Evolutionary conservation across 73 alveolate genomes (phyloP), one percentile per base, ranked within the genome.

Genomic region (Halteria grandinella): DNA sequence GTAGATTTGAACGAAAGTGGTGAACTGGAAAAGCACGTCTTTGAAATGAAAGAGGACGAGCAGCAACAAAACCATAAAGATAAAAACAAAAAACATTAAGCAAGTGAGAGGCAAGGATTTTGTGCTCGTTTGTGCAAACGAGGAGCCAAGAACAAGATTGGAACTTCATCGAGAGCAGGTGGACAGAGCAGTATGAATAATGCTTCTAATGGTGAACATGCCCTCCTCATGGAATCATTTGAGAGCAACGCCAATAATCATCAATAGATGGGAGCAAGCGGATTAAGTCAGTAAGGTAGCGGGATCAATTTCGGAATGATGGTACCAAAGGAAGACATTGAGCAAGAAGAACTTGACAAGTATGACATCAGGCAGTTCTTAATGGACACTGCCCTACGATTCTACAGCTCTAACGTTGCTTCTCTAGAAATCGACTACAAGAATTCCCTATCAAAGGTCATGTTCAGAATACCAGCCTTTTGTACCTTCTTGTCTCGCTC

Each of bases 391-490:
- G 69, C 87, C 5, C 15, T 25, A 4, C 20, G 66, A 29, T 75
- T 75, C 62, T 75, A 25, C 29, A 25, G 57, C 6, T 58, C 71
- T 1, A 75, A 75, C 45, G 71, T 75, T 6, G 33, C 87, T 3
- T 17, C 10, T 6, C 72, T 75, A 4, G 78, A 75, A 44, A 28
- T 75, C 10, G 43, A 75, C 25, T 43, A 17, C 20, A 58, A 75
- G 0, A 71, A 64, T n/a, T 6, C 34, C 12, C 58, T 75, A 0
- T 24, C 3, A 25, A n/a, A 47, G 8, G 49, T 75, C 7, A 20
- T 58, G 29, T 75, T 58, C 58, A 57, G 45, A 44, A 29, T 75
- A 0, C 87, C 87, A 25, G 14, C 71, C 1, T 75, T 36, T 44
- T 75, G 87, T 32, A 39, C 37, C 11, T 75, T 40, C 37, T 52